Conservation (phyloP, 2,329 filamentous ascomycete genomes). For the Claviceps fusiformis region DNA sequence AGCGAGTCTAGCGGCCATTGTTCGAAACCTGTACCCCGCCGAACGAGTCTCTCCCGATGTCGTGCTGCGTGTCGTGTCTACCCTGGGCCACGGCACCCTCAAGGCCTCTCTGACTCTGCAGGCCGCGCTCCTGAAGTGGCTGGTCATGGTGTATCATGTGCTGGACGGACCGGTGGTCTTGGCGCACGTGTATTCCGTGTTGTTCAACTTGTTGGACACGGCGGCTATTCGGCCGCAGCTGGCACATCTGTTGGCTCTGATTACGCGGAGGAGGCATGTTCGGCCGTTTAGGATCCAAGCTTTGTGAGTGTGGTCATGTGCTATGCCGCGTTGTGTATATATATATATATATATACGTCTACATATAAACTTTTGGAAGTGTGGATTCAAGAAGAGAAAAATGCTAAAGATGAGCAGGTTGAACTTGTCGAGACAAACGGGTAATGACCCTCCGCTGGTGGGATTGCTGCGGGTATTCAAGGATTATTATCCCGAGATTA, state of each 20-base stretch:
- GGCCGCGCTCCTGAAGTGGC: slow-evolving; percentile 60
- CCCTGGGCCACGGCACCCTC: slow-evolving; percentile 61
- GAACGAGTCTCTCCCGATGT: slow-evolving; percentile 45
- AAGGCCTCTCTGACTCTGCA: slow-evolving; percentile 64
- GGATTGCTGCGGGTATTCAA: slow-evolving; percentile 73
- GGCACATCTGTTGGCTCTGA: slow-evolving; percentile 65
- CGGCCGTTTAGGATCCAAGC: slow-evolving; percentile 71
- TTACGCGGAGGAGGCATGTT: slow-evolving; percentile 72
- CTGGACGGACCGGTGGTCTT: slow-evolving; percentile 50
- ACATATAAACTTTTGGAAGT: neutral
- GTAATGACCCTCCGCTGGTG: slow-evolving; percentile 60
- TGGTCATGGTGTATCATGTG: slow-evolving; percentile 61
- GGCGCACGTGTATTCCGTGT: slow-evolving; percentile 56
- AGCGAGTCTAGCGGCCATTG: slow-evolving; percentile 51
- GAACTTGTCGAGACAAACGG: slow-evolving; percentile 43
- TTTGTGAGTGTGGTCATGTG: slow-evolving; percentile 34
- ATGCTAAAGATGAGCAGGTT: slow-evolving; percentile 27
- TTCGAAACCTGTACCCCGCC: slow-evolving; percentile 67
- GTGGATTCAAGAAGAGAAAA: too few relatives aligned
- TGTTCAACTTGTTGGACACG: slow-evolving; percentile 75
- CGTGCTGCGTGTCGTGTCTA: slow-evolving; percentile 53
- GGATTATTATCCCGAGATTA: slow-evolving; percentile 82
- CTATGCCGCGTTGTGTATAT: too few relatives aligned
- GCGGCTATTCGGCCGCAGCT: slow-evolving; percentile 55
- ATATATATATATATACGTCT: too few relatives aligned